A percentile compares a stretch with the other conserved stretches of the same genome.
Evolutionary conservation across 805 yeast genomes (phyloP).

Genomic region (Yarrowia porcina): DNA sequence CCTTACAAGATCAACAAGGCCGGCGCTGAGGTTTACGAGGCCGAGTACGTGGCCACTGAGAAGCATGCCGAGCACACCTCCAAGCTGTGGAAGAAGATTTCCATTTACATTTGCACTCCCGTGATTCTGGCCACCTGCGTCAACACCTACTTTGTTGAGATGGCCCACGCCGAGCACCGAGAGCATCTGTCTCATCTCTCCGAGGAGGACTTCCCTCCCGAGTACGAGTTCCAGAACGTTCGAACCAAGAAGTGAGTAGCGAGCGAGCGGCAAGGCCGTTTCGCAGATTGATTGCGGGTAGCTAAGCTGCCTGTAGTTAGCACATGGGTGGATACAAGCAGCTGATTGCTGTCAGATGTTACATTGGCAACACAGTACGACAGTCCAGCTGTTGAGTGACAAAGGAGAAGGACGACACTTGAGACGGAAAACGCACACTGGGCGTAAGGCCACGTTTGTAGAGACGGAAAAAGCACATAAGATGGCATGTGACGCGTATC

Average conservation of each 20-base stretch:
- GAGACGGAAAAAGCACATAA: too few species aligned
- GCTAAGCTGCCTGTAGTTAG: not conserved
- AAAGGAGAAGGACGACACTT: too few species aligned
- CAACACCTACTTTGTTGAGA: constrained; percentile 78
- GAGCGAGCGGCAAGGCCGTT: not conserved
- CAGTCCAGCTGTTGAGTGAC: too few species aligned
- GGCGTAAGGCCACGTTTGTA: too few species aligned
- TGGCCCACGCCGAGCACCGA: constrained; percentile 84
- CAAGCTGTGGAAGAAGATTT: constrained; percentile 78
- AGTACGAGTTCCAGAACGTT: constrained; percentile 87
- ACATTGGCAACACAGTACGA: not conserved
- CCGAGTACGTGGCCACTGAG: constrained; percentile 58
- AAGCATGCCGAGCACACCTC: constrained; percentile 81
- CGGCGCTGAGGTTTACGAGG: constrained; percentile 69
- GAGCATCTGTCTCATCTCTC: constrained; percentile 52
- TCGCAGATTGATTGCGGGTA: not conserved
- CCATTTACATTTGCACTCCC: constrained; percentile 78
- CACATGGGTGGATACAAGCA: too few species aligned
- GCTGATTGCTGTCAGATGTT: not conserved
- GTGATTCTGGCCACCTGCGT: constrained; percentile 70
- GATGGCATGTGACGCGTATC: not conserved
- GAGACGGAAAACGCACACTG: too few species aligned
- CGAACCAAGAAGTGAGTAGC: constrained; percentile 57
- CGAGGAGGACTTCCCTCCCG: constrained; percentile 91
- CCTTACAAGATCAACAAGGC: constrained; percentile 45